Conservation (phyloP, 2,329 filamentous ascomycete species). For the Drechslerella dactyloides region DNA sequence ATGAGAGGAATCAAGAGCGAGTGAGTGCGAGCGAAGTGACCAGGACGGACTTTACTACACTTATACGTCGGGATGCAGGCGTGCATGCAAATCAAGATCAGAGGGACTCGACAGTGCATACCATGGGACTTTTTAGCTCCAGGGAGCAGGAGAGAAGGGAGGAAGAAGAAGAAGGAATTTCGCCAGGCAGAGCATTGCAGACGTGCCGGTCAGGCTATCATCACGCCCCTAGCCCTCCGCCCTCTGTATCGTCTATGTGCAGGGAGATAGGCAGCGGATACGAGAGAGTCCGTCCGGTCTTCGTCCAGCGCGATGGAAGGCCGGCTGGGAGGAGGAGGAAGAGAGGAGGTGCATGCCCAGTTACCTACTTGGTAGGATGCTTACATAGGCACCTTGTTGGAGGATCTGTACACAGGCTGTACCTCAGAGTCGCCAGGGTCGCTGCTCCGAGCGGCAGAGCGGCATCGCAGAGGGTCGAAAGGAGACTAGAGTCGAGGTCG, state of each 20-base stretch:
- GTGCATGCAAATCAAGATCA: constrained; percentile 2
- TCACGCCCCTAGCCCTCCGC: too few relatives aligned
- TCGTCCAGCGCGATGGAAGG: too few relatives aligned
- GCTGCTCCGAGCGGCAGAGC: background rate
- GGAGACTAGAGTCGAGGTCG: background rate
- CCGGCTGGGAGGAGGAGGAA: background rate
- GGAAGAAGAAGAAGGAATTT: background rate
- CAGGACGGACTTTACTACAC: constrained; percentile 1
- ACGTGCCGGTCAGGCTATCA: background rate
- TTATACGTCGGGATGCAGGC: background rate
- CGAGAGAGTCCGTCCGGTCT: too few relatives aligned
- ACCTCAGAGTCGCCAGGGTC: background rate
- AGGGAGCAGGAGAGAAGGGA: too few relatives aligned
- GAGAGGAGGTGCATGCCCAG: background rate
- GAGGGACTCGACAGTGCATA: background rate
- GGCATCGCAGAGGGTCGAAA: too few relatives aligned
- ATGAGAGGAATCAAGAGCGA: background rate
- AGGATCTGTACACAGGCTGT: background rate
- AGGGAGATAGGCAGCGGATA: too few relatives aligned
- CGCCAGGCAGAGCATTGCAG: background rate
- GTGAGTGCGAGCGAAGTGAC: too few relatives aligned
- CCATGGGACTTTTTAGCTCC: background rate
- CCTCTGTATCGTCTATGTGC: too few relatives aligned
- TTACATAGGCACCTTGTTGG: background rate
- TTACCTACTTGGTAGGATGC: background rate